phyloP scores from a whole-genome alignment of 2,329 filamentous ascomycete genomes.

The Gremmenia infestans region DNA sequence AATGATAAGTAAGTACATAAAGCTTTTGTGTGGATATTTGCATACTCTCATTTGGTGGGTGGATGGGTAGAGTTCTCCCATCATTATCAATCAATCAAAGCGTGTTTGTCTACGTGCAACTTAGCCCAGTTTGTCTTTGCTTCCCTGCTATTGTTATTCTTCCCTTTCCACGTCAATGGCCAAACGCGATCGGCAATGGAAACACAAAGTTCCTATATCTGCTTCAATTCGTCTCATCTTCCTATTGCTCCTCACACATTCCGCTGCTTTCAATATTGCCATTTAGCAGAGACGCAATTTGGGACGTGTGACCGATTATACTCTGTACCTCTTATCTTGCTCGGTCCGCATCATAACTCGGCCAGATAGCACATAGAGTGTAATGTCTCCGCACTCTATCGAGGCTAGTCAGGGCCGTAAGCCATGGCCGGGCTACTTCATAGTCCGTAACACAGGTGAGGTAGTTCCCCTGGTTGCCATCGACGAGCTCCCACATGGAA shows the following conservation, averaged over 20 bases:
- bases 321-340: too few species aligned
- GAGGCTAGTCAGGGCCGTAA: conserved; percentile 1
- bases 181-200: neutral
- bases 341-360: neutral
- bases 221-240: neutral
- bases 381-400: conserved; percentile 3
- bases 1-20: conserved; percentile 8
- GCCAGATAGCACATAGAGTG: neutral
- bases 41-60: neutral
- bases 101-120: neutral
- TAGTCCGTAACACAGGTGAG: conserved; percentile 39
- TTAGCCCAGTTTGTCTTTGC: neutral
- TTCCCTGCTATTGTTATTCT: neutral
- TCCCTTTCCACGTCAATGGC: neutral
- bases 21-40: neutral
- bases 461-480: conserved; percentile 51
- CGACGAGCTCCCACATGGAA: conserved; percentile 44
- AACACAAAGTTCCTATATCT: neutral
- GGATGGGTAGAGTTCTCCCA: neutral
- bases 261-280: too few species aligned
- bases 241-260: neutral
- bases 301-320: too few species aligned
- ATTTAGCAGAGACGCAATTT: too few species aligned
- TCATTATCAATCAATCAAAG: too few species aligned
- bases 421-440: conserved; percentile 35